Evolutionary conservation across 2,329 filamentous ascomycete species (phyloP), one percentile per base, ranked within the genome.

Genomic region (Beauveria sp.): DNA sequence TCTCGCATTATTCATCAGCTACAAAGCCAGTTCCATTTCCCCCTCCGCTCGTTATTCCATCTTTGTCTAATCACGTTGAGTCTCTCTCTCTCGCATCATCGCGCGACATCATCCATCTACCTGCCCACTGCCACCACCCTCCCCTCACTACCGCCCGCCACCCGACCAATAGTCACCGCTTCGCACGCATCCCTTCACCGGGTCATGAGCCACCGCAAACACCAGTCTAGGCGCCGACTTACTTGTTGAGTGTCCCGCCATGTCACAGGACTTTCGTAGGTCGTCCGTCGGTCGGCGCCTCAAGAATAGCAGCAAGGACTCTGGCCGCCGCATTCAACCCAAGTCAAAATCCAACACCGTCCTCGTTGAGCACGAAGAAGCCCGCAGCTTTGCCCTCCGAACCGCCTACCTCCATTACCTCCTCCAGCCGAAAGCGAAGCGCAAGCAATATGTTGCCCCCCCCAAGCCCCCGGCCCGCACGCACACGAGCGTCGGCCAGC

Each of bases 361-460:
- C 57, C 74, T 78, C 60, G 79, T 87, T 66, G 82, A 80, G 68
- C 80, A 85, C 73, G 89, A 96, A 69, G 91, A 97, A 76, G 93
- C 91, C 71, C 96, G 96, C 77, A 89, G 87, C 65, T 96, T 91
- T 76, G 92, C 93, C 69, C 85, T 99, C 60, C 89, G 95, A 65
- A 88, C 90, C 67, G 93, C 93, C 67, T 97, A 91, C 75, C 88
- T 99, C 63, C 84, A 93, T 75, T 96, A 99, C 75, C 87, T 98
- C 50, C 83, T 99, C 58, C 92, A 96, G 73, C 93, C 95, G 65
- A 90, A 92, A 71, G 84, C 90, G 70, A 95, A 93, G 76, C 86
- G 91, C 71, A 90, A 93, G 71, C 91, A 96, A 77, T 96, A 92
- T 82, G 86, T 95, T 48, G 76, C 86, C 76, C 71, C 83, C 66